Evolutionary conservation across 495 filamentous ascomycete genomes (phyloP), one percentile per base, ranked within the genome.

Genomic region (Xanthoparmelia taractica): DNA sequence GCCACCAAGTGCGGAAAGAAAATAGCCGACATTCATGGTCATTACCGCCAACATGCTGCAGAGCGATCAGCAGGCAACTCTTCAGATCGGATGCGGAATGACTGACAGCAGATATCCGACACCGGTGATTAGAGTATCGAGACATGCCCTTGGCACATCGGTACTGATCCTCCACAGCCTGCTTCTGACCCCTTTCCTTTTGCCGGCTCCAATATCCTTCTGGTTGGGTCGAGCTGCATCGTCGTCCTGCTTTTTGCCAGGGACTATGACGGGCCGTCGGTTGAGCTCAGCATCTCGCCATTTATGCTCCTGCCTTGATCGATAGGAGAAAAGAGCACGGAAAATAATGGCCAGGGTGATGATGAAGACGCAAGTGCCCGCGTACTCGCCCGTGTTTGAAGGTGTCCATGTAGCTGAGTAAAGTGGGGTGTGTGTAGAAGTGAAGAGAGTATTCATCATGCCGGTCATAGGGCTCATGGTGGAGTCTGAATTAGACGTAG

Each of bases 21-120:
- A 96, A 70, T 96, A 97, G 29, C 93, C 93, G 50, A 97, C 83
- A 69, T 97, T 97, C 83, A 92, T 83, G 8, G 92, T 94, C 93
- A 97, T 97, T 67, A 96, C 89, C 25, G 90, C 91, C 76, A 97
- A 78, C 93, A 97, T 97, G 56, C 93, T 97, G 36, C 37, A 64
- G 50, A 10, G 65, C 60, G 29, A 61, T 29, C 27, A 29, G n/a
- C 20, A 59, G 57, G 68, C 41, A 71, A 58, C 64, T 57, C 58
- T 29, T 27, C 27, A 10, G 11, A 15, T 25, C 27, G 11, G 11
- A 12, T 25, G 23, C 40, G 27, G 2, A 7, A 4, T n/a, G 33
- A 57, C 93, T 81, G 80, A 96, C 93, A 97, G 84, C 50, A 97
- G 74, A 76, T 97, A 97, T 8, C 86, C 87, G 48, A 96, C 80